These are phyloP conservation scores for Trametes maxima DNA, from an alignment of 768 basidiomycete species.

Conservation along the genomic window DNA sequence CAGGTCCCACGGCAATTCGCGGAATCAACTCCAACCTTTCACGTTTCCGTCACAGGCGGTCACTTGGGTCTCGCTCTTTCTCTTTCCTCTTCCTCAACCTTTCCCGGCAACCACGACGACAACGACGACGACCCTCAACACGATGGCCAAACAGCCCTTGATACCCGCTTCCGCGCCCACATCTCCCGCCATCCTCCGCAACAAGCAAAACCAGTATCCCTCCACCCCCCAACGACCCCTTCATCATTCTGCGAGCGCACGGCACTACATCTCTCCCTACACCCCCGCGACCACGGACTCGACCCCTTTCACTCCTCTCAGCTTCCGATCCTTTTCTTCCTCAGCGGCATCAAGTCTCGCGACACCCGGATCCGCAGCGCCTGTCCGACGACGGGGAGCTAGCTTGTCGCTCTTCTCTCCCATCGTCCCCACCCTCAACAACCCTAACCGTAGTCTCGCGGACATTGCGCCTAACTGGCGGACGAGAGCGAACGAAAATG, in stretches of 20 bases:
- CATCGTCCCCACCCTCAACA: constrained; percentile 35
- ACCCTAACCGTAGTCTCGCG: constrained; percentile 52
- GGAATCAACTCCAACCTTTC: constrained; percentile 23
- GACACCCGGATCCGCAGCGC: constrained; percentile 55
- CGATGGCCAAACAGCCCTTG: constrained; percentile 32
- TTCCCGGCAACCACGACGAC: constrained; percentile 27
- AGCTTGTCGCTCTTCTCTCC: constrained; percentile 45
- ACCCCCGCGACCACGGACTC: constrained; percentile 56
- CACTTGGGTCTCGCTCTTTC: constrained; percentile 6
- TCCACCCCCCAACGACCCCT: constrained; percentile 65
- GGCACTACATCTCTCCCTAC: constrained; percentile 56
- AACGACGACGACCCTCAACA: constrained; percentile 24
- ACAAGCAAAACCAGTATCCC: constrained; percentile 43
- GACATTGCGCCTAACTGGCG: constrained; percentile 74
- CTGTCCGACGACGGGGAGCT: constrained; percentile 42
- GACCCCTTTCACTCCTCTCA: constrained; percentile 70
- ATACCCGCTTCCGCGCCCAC: constrained; percentile 47
- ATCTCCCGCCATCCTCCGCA: constrained; percentile 43
- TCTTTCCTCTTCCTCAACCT: constrained; percentile 15
- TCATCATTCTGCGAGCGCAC: constrained; percentile 30
- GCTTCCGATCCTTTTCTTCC: constrained; percentile 62
- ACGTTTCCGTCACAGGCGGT: constrained; percentile 24
- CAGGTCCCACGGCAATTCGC: constrained; percentile 20
- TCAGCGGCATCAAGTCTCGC: constrained; percentile 51
- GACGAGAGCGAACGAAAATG: constrained; percentile 68